phyloP scores from a whole-genome alignment of 129 eudicot genomes.

The Saposhnikovia divaricata region DNA sequence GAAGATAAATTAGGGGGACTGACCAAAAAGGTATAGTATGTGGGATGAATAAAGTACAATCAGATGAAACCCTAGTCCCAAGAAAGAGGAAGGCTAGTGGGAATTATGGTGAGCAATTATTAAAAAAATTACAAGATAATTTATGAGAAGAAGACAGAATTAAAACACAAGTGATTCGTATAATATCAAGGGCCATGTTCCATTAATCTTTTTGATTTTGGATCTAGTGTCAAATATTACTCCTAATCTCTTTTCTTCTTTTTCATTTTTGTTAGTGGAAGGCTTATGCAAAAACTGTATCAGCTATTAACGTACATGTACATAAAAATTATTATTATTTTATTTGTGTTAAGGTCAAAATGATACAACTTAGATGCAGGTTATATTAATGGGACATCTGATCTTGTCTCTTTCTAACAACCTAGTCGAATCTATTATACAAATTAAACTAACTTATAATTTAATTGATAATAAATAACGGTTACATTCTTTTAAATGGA shows the following conservation, averaged over 20 bases:
- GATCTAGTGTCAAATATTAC: constrained; percentile 4
- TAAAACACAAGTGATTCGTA: not conserved
- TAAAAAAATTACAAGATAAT: not conserved
- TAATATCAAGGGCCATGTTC: not conserved
- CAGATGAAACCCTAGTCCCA: constrained; percentile 1
- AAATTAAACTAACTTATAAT: too few species aligned
- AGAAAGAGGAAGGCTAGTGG: constrained; percentile 7
- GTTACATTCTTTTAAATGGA: too few species aligned
- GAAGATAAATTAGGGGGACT: not conserved
- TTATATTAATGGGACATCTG: not conserved
- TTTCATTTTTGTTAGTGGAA: not conserved
- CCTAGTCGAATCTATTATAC: not conserved
- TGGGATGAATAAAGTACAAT: not conserved
- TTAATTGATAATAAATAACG: too few species aligned
- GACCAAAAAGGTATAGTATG: not conserved
- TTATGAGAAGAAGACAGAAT: not conserved
- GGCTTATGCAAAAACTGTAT: constrained; percentile 14
- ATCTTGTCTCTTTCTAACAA: not conserved
- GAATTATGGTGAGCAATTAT: not conserved
- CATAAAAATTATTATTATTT: too few species aligned
- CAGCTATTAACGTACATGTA: not conserved
- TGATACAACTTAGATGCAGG: not conserved
- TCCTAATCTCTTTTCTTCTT: not conserved
- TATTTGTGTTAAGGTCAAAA: not conserved
- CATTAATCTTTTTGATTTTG: constrained; percentile 1